Evolutionary conservation across 169 alveolate species (phyloP), one percentile per base, ranked within the genome.

Genomic region (Plasmodium relictum): DNA sequence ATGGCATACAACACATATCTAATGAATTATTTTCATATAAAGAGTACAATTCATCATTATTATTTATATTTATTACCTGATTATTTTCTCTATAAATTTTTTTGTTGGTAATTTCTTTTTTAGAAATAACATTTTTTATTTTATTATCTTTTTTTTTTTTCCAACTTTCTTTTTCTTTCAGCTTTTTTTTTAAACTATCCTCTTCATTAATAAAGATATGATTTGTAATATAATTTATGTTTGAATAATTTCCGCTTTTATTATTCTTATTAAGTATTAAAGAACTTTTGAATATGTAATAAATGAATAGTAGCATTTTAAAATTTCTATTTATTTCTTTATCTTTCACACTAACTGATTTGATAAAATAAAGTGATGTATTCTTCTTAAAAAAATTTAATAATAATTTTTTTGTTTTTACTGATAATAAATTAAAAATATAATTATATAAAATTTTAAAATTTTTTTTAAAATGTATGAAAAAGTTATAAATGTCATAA

Each of bases 381-480:
- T 65, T 76, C 3, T 54, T 45, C 54, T 63, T 76, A 52, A 76
- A 76, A 62, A 76, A 18, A 24, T 76, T 76, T 42, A 76, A 12
- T 12, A 76, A 22, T 20, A 54, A 31, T n/a, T 76, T 76, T 69
- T 76, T 76, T 76, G 54, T 63, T 76, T 76, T 76, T 3, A 76
- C 45, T 18, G 89, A 76, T 2, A 76, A 54, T 16, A 76, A 76
- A 48, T 76, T 76, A 41, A 76, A 76, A 76, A 76, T 62, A 63
- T 42, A 76, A 22, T 76, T 48, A 9, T 76, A 76, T 20, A 76
- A 48, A 5, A 50, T 12, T 24, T 76, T 76, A 12, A 76, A 76
- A 1, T 76, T 62, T 37, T 63, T 76, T 54, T 76, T 76, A 42
- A 48, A 62, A 18, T 76, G 89, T 0, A n/a, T 10, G 54, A 62